Percentiles rank a stretch among this genome's conserved stretches.
Evolutionary conservation across 768 basidiomycete species (phyloP).

Genomic region (Sutorius australiensis): DNA sequence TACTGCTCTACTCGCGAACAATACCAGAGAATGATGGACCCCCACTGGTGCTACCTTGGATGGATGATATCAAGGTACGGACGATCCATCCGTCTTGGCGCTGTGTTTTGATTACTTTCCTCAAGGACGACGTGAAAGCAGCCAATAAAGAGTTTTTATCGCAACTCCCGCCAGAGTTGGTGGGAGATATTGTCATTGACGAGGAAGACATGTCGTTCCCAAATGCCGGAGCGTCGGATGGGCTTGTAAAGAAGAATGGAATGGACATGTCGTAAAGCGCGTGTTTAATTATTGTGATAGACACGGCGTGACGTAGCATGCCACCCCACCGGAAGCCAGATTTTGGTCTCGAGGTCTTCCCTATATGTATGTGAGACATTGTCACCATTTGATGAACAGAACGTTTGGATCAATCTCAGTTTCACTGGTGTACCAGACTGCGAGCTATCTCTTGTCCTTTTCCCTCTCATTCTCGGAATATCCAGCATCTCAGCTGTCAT

Average conservation of each 20-base stretch:
- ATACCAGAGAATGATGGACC: slow-evolving; percentile 20
- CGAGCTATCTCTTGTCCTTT: too few species aligned
- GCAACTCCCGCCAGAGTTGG: slow-evolving; percentile 30
- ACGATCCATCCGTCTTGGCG: neutral
- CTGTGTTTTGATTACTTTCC: neutral
- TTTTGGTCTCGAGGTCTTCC: too few species aligned
- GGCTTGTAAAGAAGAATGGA: neutral
- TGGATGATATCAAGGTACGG: slow-evolving; percentile 28
- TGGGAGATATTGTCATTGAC: slow-evolving; percentile 22
- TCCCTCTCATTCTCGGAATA: too few species aligned
- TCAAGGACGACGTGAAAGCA: slow-evolving; percentile 32
- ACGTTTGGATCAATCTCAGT: too few species aligned
- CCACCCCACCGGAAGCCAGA: too few species aligned
- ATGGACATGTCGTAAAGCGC: slow-evolving; percentile 18
- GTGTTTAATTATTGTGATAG: neutral
- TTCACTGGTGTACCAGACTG: too few species aligned
- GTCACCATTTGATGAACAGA: too few species aligned
- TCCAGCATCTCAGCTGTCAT: too few species aligned
- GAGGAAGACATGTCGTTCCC: slow-evolving; percentile 3
- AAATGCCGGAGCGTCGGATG: neutral
- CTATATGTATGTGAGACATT: too few species aligned
- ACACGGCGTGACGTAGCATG: too few species aligned
- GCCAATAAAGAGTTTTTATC: slow-evolving; percentile 37
- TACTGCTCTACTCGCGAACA: slow-evolving; percentile 62
- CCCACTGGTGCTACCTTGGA: slow-evolving; percentile 21